These are phyloP conservation scores for Seiridium unicorne DNA, from an alignment of 2,329 filamentous ascomycete species.

Conservation along the genomic window DNA sequence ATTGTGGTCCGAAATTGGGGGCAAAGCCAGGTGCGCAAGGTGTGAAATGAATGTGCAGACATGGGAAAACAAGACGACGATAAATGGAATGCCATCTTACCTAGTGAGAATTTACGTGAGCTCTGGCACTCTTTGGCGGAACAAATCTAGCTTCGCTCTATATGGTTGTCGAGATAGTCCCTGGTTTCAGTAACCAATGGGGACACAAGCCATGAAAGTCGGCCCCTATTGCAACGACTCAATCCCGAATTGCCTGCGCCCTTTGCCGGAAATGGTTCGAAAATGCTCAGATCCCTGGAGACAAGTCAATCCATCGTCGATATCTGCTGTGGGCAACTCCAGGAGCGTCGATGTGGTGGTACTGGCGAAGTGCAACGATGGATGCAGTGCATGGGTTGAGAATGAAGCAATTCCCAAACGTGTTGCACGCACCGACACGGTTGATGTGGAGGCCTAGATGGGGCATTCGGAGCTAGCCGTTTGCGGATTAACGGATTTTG, in stretches of 20 bases:
- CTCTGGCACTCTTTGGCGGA: too few species aligned
- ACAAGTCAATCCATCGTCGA: not conserved
- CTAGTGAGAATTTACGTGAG: not conserved
- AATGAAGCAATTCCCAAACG: not conserved
- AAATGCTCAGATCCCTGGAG: not conserved
- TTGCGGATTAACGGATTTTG: not conserved
- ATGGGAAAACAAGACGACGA: not conserved
- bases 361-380: not conserved
- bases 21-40: too few species aligned
- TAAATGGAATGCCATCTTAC: not conserved
- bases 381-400: not conserved
- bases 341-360: not conserved
- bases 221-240: not conserved
- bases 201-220: not conserved
- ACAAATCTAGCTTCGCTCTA: not conserved
- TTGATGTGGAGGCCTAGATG: not conserved
- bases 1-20: too few species aligned
- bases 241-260: not conserved
- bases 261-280: not conserved
- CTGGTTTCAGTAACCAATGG: not conserved
- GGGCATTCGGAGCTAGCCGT: not conserved
- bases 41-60: not conserved
- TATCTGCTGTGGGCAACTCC: too few species aligned
- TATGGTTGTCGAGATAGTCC: not conserved
- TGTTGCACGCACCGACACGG: not conserved